Percentiles rank a stretch among this genome's conserved stretches.
Evolutionary conservation across 148 eudicot species (phyloP).

Genomic region (Vaccinium corymbosum): DNA sequence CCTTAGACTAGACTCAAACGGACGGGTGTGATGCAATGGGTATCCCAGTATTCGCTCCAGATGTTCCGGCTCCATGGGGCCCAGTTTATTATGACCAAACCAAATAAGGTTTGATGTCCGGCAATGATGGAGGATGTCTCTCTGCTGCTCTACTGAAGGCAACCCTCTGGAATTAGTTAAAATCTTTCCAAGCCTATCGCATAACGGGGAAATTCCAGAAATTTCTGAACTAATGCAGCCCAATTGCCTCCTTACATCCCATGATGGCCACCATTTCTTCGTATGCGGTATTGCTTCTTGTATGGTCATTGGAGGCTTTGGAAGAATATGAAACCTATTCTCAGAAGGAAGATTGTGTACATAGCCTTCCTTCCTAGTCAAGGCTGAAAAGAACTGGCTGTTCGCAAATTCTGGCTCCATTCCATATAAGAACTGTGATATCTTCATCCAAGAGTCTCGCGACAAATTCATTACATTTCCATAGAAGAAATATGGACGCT

Average conservation of each 20-base stretch:
- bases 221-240: conserved; percentile 54
- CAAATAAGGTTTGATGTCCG: conserved; percentile 62
- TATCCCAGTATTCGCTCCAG: conserved; percentile 76
- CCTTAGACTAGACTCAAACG: conserved; percentile 36
- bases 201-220: conserved; percentile 42
- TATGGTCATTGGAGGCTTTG: conserved; percentile 69
- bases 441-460: conserved; percentile 59
- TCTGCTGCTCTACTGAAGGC: conserved; percentile 55
- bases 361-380: conserved; percentile 81
- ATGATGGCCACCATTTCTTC: conserved; percentile 83
- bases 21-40: conserved; percentile 61
- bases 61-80: conserved; percentile 66
- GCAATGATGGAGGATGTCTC: conserved; percentile 58
- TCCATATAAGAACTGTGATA: conserved; percentile 68
- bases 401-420: conserved; percentile 67
- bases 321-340: conserved; percentile 48
- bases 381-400: conserved; percentile 65
- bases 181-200: conserved; percentile 50
- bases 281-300: conserved; percentile 65
- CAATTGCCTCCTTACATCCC: conserved; percentile 83
- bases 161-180: conserved; percentile 45
- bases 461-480: conserved; percentile 67
- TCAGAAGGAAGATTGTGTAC: conserved; percentile 78
- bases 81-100: conserved; percentile 60
- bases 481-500: conserved; percentile 82